phyloP scores from a whole-genome alignment of 805 yeast genomes.

The Suhomyces sp. region DNA sequence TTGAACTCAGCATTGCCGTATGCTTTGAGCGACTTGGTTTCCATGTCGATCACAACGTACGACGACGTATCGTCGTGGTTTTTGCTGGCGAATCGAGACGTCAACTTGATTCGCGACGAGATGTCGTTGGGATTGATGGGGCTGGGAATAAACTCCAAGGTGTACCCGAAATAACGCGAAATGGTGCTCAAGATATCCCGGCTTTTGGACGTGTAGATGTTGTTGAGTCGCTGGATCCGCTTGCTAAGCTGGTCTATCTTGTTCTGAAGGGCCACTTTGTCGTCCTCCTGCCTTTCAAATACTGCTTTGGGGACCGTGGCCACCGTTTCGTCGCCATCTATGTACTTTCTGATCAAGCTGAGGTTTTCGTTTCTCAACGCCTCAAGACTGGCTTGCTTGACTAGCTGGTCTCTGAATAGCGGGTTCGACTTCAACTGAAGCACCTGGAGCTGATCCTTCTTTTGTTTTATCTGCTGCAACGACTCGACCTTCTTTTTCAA shows the following conservation, averaged over 20 bases:
- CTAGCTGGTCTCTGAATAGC: constrained; percentile 54
- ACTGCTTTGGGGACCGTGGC: constrained; percentile 55
- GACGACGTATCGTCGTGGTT: constrained; percentile 27
- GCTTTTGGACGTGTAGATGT: constrained; percentile 64
- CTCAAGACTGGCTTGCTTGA: constrained; percentile 51
- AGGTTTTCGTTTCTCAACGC: constrained; percentile 57
- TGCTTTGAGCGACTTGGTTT: constrained; percentile 53
- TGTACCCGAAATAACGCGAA: constrained; percentile 66
- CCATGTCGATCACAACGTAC: constrained; percentile 56
- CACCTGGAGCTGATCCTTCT: constrained; percentile 38
- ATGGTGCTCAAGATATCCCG: constrained; percentile 67
- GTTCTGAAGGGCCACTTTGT: constrained; percentile 45
- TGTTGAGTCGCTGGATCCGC: constrained; percentile 49
- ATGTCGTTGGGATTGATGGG: constrained; percentile 42
- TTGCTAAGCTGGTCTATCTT: constrained; percentile 51
- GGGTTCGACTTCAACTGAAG: constrained; percentile 69
- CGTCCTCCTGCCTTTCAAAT: constrained; percentile 59
- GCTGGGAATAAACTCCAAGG: constrained; percentile 58
- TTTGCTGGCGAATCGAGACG: constrained; percentile 38
- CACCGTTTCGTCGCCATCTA: constrained; percentile 11
- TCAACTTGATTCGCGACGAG: constrained; percentile 54
- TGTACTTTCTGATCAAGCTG: constrained; percentile 40
- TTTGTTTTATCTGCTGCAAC: constrained; percentile 15
- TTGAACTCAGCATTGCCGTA: constrained; percentile 40
- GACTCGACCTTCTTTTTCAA: constrained; percentile 36